Percentiles rank a stretch among this genome's conserved stretches.
Conservation (phyloP, 2,329 filamentous ascomycete genomes). For the Penicillium freii region DNA sequence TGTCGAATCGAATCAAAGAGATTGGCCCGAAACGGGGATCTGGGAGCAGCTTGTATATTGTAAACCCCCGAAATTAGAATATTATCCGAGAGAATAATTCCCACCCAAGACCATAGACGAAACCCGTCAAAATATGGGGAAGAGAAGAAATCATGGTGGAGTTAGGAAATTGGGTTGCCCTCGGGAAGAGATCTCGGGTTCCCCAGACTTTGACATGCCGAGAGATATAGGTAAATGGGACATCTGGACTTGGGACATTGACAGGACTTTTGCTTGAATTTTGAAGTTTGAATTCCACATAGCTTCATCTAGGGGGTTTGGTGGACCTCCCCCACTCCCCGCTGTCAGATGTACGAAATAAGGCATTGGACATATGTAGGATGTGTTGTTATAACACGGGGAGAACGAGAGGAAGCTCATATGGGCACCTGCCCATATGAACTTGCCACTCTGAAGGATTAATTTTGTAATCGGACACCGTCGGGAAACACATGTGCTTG, state of each 20-base stretch:
- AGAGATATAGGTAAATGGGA: background rate
- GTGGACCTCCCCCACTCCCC: slow-evolving; percentile 1
- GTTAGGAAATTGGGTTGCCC: slow-evolving; percentile 23
- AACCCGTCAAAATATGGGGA: background rate
- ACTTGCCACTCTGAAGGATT: too few relatives aligned
- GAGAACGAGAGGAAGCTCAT: background rate
- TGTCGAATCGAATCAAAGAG: slow-evolving; percentile 4
- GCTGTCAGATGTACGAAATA: background rate
- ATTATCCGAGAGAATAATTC: slow-evolving; percentile 11
- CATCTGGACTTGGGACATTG: background rate
- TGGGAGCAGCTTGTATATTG: slow-evolving; percentile 10
- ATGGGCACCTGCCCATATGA: background rate
- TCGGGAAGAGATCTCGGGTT: slow-evolving; percentile 22
- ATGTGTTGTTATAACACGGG: too few relatives aligned
- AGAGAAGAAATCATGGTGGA: slow-evolving; percentile 15
- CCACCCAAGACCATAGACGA: background rate
- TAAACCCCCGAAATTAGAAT: slow-evolving; percentile 14
- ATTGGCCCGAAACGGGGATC: slow-evolving; percentile 9
- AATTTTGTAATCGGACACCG: background rate
- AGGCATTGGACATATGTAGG: background rate
- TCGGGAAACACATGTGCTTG: background rate
- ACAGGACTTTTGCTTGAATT: too few relatives aligned
- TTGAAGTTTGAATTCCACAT: background rate
- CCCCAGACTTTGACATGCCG: slow-evolving; percentile 10
- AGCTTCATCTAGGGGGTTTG: background rate